Percentiles rank a stretch among this genome's conserved stretches.
phyloP scores from a whole-genome alignment of 176 grass and related monocot species.

The Carex kokanica region DNA sequence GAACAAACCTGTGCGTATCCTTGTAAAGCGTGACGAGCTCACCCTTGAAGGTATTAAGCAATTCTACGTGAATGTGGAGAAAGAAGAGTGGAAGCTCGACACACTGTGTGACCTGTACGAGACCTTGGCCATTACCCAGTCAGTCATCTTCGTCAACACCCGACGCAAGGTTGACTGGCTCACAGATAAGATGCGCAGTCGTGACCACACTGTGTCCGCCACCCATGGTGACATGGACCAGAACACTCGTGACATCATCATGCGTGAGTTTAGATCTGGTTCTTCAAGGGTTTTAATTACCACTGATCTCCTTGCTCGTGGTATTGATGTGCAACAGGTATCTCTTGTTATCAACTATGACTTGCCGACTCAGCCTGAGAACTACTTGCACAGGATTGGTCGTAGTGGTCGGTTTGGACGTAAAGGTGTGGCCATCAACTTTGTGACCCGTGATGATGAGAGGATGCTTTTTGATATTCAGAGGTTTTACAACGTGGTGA shows the following conservation, averaged over 20 bases:
- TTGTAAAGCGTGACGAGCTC: slow-evolving; percentile 94
- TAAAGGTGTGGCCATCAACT: slow-evolving; percentile 93
- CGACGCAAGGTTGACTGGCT: slow-evolving; percentile 95
- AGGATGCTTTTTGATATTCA: slow-evolving; percentile 92
- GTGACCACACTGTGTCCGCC: slow-evolving; percentile 85
- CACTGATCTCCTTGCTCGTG: slow-evolving; percentile 80
- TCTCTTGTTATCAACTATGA: slow-evolving; percentile 91
- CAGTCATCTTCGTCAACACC: slow-evolving; percentile 90
- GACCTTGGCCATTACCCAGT: slow-evolving; percentile 86
- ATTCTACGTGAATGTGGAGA: slow-evolving; percentile 88
- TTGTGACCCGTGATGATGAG: slow-evolving; percentile 82
- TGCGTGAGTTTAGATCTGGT: slow-evolving; percentile 84
- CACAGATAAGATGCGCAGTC: slow-evolving; percentile 83
- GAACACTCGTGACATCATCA: slow-evolving; percentile 93
- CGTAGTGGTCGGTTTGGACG: slow-evolving; percentile 84
- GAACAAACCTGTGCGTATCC: slow-evolving; percentile 92
- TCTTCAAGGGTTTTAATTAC: slow-evolving; percentile 85
- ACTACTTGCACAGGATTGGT: slow-evolving; percentile 89
- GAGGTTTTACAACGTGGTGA: slow-evolving; percentile 72
- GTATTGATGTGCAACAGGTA: slow-evolving; percentile 93
- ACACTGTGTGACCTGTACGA: slow-evolving; percentile 88
- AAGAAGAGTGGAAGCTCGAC: slow-evolving; percentile 94
- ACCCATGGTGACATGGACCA: slow-evolving; percentile 94
- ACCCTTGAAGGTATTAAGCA: slow-evolving; percentile 96
- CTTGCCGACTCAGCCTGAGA: slow-evolving; percentile 82